Conservation (phyloP, 1,284 basidiomycete genomes). For the Marasmius oreades region DNA sequence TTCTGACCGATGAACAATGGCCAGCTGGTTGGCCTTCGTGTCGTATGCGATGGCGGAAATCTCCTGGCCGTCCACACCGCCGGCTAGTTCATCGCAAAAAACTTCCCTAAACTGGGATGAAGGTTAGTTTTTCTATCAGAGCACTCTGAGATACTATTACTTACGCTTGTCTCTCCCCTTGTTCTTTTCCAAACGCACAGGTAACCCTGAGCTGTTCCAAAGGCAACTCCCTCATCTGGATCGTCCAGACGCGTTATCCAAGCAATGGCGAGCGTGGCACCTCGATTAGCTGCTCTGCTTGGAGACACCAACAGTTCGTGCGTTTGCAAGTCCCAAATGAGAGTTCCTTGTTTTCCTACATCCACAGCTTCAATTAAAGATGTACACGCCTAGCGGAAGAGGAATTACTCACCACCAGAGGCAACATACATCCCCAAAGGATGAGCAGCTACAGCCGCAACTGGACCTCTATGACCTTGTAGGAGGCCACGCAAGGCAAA, state of each 20-base stretch:
- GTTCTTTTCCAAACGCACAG: slow-evolving; percentile 6
- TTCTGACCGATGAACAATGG: slow-evolving; percentile 5
- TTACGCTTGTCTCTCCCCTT: background rate
- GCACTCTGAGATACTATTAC: background rate
- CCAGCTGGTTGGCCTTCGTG: slow-evolving; percentile 4
- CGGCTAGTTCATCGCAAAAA: slow-evolving; percentile 1
- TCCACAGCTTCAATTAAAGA: background rate
- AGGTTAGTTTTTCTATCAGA: background rate
- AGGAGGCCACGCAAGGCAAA: background rate
- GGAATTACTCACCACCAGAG: slow-evolving; percentile 3
- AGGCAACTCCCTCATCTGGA: slow-evolving; percentile 6
- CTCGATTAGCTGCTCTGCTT: slow-evolving; percentile 2
- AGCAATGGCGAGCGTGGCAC: slow-evolving; percentile 6
- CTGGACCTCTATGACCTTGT: background rate
- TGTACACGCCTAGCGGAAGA: background rate
- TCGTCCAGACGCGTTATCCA: slow-evolving; percentile 8
- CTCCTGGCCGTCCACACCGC: slow-evolving; percentile 7
- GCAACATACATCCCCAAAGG: slow-evolving; percentile 1
- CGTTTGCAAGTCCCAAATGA: slow-evolving; percentile 4
- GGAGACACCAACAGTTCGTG: background rate
- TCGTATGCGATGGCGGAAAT: slow-evolving; percentile 9
- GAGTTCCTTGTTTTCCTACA: slow-evolving; percentile 5
- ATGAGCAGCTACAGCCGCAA: slow-evolving; percentile 4
- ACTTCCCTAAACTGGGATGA: slow-evolving; percentile 5
- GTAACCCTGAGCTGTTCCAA: slow-evolving; percentile 7